Conservation (phyloP, 768 basidiomycete genomes). For the Termitomyces sp. region DNA sequence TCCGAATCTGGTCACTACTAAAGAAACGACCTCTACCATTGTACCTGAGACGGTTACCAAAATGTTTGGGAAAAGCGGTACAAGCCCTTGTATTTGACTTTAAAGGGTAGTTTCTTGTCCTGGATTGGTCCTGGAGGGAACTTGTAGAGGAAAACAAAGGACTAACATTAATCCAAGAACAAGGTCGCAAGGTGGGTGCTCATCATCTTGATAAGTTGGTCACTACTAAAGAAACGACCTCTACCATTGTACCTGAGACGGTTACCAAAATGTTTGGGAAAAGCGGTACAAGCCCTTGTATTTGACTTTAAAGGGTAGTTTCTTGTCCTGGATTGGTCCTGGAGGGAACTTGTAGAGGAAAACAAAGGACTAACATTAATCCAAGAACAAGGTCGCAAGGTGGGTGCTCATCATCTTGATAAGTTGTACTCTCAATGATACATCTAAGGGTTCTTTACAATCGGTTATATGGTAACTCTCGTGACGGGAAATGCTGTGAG, state of each 20-base stretch:
- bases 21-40: not conserved
- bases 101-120: not conserved
- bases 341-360: not conserved
- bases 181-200: not conserved
- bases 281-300: not conserved
- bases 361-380: not conserved
- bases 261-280: not conserved
- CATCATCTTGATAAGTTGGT: no score
- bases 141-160: not conserved
- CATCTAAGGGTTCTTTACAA: not conserved
- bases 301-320: not conserved
- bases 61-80: not conserved
- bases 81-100: not conserved
- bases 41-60: not conserved
- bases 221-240: not conserved
- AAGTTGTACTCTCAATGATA: no score
- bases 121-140: not conserved
- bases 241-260: not conserved
- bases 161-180: not conserved
- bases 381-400: not conserved
- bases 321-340: not conserved
- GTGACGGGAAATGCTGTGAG: not conserved
- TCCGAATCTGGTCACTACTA: no score
- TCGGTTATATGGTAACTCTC: not conserved
- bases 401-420: not conserved